These are phyloP conservation scores for Trematosphaeria pertusa DNA, from an alignment of 2,329 filamentous ascomycete genomes.

Conservation along the genomic window DNA sequence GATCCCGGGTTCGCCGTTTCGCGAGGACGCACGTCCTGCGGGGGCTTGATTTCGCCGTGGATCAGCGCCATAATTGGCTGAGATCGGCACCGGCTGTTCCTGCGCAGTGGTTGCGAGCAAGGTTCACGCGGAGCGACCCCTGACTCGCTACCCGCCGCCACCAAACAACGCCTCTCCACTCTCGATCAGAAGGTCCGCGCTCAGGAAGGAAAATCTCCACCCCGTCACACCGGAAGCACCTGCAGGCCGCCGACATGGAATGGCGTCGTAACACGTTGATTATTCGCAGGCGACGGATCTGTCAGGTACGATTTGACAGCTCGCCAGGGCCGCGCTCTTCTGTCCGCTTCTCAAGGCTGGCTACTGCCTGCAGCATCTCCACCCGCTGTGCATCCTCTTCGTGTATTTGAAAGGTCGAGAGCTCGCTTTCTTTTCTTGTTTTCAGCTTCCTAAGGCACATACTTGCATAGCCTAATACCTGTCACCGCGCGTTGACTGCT, in stretches of 20 bases:
- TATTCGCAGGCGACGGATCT: conserved; percentile 22
- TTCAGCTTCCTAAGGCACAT: conserved; percentile 11
- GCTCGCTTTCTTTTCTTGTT: conserved; percentile 19
- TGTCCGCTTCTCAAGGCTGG: conserved; percentile 15
- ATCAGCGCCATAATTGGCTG: conserved; percentile 1
- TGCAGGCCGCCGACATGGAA: conserved; percentile 16
- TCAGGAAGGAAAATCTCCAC: conserved; percentile 24
- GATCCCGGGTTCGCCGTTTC: conserved; percentile 4
- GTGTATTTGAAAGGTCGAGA: conserved; percentile 23
- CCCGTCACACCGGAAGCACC: conserved; percentile 28
- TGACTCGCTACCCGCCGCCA: conserved; percentile 39
- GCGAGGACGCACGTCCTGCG: conserved; percentile 3
- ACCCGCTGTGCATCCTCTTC: conserved; percentile 14
- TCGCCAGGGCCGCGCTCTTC: conserved; percentile 13
- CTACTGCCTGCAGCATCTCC: conserved; percentile 20
- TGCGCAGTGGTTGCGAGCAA: conserved; percentile 4
- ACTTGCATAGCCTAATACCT: conserved; percentile 20
- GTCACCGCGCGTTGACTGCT: conserved; percentile 1
- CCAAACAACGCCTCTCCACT: conserved; percentile 23
- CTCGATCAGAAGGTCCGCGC: conserved; percentile 19
- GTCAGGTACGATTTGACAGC: conserved; percentile 32
- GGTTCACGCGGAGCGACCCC: conserved; percentile 14
- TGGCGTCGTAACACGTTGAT: conserved; percentile 28
- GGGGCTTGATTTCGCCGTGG: neutral
- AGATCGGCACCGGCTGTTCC: conserved; percentile 10